phyloP scores from a whole-genome alignment of 2,329 filamentous ascomycete genomes.

The Neopestalotiopsis sp. region DNA sequence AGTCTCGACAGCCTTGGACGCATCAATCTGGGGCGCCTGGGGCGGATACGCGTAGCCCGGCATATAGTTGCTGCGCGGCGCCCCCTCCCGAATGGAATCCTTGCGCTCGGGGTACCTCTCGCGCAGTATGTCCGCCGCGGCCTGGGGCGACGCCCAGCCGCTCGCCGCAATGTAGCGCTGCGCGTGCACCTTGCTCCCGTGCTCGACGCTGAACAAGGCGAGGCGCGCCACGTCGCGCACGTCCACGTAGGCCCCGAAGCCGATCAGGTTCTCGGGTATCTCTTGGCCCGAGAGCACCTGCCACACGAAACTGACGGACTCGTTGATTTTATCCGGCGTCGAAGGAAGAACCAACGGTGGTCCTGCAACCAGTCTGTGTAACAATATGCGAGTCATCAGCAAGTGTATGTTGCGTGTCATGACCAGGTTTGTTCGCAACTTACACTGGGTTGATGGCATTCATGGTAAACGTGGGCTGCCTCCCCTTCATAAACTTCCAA shows the following conservation, averaged over 20 bases:
- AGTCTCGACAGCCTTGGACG: constrained; percentile 20
- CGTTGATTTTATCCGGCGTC: constrained; percentile 34
- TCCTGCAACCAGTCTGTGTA: constrained; percentile 42
- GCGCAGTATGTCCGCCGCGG: constrained; percentile 46
- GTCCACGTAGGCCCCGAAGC: constrained; percentile 41
- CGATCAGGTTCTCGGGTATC: constrained; percentile 28
- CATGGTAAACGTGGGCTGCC: constrained; percentile 43
- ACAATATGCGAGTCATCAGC: not conserved
- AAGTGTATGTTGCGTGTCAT: not conserved
- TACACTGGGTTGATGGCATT: constrained; percentile 44
- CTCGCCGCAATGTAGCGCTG: constrained; percentile 45
- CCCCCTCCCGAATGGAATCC: constrained; percentile 40
- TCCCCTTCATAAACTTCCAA: constrained; percentile 39
- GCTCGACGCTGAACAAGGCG: constrained; percentile 41
- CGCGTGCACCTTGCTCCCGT: constrained; percentile 40
- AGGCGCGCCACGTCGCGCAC: constrained; percentile 49
- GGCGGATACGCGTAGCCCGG: constrained; percentile 22
- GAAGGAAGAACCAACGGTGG: constrained; percentile 40
- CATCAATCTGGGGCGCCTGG: constrained; percentile 8
- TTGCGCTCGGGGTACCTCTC: constrained; percentile 39
- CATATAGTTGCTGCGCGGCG: constrained; percentile 44
- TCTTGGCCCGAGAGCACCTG: constrained; percentile 39
- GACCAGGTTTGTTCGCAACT: not conserved
- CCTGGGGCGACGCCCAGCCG: constrained; percentile 39
- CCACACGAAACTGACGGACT: constrained; percentile 38